phyloP scores from a whole-genome alignment of 768 basidiomycete genomes.

The Mycena epipterygia region DNA sequence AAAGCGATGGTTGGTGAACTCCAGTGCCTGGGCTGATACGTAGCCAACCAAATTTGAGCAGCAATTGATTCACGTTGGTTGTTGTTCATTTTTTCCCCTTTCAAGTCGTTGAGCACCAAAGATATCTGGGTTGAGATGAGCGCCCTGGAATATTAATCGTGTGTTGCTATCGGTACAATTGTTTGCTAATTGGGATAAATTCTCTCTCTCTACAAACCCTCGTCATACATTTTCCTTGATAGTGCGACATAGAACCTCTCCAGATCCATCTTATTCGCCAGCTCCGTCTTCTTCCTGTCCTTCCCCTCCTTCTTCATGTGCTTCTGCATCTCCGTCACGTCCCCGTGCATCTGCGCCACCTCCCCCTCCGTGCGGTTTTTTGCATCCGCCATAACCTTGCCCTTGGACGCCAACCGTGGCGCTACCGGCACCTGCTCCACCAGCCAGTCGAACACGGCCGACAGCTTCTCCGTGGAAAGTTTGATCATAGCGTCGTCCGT shows the following conservation, averaged over 20 bases:
- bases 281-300: constrained; percentile 58
- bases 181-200: constrained; percentile 5
- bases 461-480: constrained; percentile 79
- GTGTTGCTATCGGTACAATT: constrained; percentile 23
- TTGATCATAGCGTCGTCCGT: constrained; percentile 69
- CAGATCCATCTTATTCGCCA: constrained; percentile 79
- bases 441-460: constrained; percentile 85
- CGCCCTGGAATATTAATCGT: too few species aligned
- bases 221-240: constrained; percentile 91
- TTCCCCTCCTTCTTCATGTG: constrained; percentile 41
- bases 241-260: constrained; percentile 93
- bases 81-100: too few species aligned
- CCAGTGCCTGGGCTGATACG: too few species aligned
- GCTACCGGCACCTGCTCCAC: constrained; percentile 74
- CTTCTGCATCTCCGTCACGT: constrained; percentile 26
- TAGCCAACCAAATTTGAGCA: too few species aligned
- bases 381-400: constrained; percentile 29
- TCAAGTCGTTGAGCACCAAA: too few species aligned
- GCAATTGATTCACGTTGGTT: too few species aligned
- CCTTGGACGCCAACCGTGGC: constrained; percentile 31
- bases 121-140: too few species aligned
- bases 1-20: too few species aligned
- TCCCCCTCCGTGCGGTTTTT: constrained; percentile 37
- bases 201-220: constrained; percentile 74
- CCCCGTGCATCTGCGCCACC: constrained; percentile 36